Conservation (phyloP, 179 eudicot genomes). For the Corrigiola litoralis region DNA sequence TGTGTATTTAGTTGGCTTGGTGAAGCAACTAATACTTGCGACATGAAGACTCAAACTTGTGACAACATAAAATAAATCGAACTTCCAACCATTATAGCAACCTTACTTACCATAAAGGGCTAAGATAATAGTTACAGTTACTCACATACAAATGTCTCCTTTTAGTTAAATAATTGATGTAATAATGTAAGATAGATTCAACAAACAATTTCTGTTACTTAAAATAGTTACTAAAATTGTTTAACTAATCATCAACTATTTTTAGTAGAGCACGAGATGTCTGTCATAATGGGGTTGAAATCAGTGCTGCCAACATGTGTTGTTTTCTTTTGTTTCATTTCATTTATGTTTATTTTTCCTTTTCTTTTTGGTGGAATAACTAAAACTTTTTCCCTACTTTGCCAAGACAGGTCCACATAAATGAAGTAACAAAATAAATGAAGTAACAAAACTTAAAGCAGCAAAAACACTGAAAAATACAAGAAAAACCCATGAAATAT, state of each 20-base stretch:
- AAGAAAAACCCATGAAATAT: constrained; percentile 10
- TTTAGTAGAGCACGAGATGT: constrained; percentile 40
- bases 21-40: too few species aligned
- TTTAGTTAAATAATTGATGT: too few species aligned
- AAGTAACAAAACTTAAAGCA: constrained; percentile 3
- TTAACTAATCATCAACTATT: constrained; percentile 17
- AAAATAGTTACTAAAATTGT: neutral
- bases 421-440: constrained; percentile 15
- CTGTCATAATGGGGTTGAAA: constrained; percentile 35
- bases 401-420: constrained; percentile 11
- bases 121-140: too few species aligned
- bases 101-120: too few species aligned
- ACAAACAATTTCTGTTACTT: too few species aligned
- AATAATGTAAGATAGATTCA: too few species aligned
- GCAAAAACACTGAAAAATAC: neutral
- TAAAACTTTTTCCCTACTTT: constrained; percentile 3
- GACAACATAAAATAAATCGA: too few species aligned
- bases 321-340: constrained; percentile 1
- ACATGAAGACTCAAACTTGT: too few species aligned
- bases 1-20: too few species aligned
- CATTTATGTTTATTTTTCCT: neutral
- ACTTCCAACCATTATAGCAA: too few species aligned
- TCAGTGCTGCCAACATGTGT: constrained; percentile 30
- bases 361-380: neutral
- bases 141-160: too few species aligned